Conservation (phyloP, 2,329 filamentous ascomycete genomes). For the Monilinia polystroma region DNA sequence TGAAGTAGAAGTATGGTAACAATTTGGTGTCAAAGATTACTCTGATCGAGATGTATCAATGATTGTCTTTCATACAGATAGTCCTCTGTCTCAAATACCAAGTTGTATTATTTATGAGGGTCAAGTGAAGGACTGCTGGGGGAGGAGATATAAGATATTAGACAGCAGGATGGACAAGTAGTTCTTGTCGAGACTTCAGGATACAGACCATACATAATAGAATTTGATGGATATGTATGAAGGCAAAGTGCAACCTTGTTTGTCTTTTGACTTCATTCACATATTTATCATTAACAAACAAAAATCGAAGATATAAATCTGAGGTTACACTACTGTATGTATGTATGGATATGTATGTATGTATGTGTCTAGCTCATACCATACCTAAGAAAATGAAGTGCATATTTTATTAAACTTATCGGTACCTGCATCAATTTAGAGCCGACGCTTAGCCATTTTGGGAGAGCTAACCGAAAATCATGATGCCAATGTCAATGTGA, state of each 20-base stretch:
- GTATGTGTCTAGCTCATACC: no score
- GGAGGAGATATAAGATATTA: not conserved
- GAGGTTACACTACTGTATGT: not conserved
- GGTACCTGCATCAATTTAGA: constrained; percentile 24
- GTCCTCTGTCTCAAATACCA: not conserved
- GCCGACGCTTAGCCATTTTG: constrained; percentile 18
- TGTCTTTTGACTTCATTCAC: not conserved
- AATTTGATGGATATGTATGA: not conserved
- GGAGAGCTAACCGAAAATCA: constrained; percentile 20
- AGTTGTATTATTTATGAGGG: not conserved
- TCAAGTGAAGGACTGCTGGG: not conserved
- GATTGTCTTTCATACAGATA: not conserved
- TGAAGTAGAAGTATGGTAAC: not conserved
- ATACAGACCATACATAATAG: not conserved
- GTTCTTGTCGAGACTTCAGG: not conserved
- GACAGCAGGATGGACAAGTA: not conserved
- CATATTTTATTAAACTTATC: constrained; percentile 22
- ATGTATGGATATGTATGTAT: no score
- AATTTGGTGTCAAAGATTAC: not conserved
- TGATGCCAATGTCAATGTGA: constrained; percentile 21
- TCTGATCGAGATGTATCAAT: not conserved
- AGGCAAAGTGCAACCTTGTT: not conserved
- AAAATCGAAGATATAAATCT: not conserved
- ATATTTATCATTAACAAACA: not conserved
- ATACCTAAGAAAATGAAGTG: not conserved